Evolutionary conservation across 371 early-diverging fungal species (phyloP).

Genomic region (Batkoa obscura): DNA sequence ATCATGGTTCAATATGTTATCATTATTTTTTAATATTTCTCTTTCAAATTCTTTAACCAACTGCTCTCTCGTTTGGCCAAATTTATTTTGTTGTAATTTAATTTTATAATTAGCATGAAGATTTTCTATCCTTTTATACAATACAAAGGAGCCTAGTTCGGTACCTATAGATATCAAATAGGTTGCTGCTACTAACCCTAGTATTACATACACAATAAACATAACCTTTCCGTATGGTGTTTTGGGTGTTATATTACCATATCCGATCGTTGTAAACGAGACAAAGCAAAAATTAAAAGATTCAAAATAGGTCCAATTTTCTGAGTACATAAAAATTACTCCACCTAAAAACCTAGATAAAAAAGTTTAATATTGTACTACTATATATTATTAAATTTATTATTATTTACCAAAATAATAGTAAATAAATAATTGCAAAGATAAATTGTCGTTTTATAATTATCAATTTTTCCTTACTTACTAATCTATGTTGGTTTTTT

Average conservation of each 20-base stretch:
- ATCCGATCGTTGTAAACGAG: conserved; percentile 7
- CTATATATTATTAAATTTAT: no score
- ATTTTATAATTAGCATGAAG: no score
- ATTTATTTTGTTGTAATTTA: no score
- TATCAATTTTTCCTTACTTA: not conserved
- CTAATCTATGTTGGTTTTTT: not conserved
- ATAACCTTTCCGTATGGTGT: not conserved
- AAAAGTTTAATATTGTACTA: not conserved
- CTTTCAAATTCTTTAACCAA: no score
- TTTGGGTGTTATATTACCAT: conserved; percentile 3
- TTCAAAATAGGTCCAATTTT: conserved; percentile 5
- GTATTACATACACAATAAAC: not conserved
- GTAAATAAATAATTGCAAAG: not conserved
- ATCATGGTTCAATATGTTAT: no score
- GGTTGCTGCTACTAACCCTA: conserved; percentile 1
- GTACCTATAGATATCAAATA: conserved; percentile 5
- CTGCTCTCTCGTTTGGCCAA: no score
- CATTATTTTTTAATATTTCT: no score
- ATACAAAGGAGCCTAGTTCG: no score
- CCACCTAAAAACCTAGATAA: conserved; percentile 7
- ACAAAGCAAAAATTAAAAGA: conserved; percentile 7
- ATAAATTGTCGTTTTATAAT: not conserved
- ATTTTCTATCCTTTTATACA: no score
- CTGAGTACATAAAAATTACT: not conserved
- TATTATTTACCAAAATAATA: conserved; percentile 8